These are phyloP conservation scores for Pichia inconspicua DNA, from an alignment of 1,139 yeast species.

Conservation along the genomic window DNA sequence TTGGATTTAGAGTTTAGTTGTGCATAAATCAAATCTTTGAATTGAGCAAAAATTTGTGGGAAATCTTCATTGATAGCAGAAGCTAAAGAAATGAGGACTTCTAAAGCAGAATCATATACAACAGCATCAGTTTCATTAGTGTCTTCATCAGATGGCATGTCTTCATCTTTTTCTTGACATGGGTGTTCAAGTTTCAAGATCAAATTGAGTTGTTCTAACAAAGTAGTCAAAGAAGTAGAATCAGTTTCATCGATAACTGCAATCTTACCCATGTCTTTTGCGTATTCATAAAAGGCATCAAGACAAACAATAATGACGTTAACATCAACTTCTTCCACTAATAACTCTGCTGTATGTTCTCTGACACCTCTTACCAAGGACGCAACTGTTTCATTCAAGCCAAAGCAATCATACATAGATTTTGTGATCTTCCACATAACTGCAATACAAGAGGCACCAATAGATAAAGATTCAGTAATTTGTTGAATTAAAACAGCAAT, in stretches of 20 bases:
- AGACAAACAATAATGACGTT: conserved; percentile 74
- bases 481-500: conserved; percentile 61
- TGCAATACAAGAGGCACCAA: conserved; percentile 79
- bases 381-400: conserved; percentile 45
- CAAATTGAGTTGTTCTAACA: conserved; percentile 63
- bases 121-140: conserved; percentile 84
- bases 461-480: conserved; percentile 80
- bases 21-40: conserved; percentile 58
- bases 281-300: conserved; percentile 65
- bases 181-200: conserved; percentile 75
- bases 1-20: conserved; percentile 60
- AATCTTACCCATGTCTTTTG: conserved; percentile 67
- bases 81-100: conserved; percentile 73
- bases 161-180: conserved; percentile 55
- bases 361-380: conserved; percentile 61
- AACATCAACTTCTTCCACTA: conserved; percentile 75
- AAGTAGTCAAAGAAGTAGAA: conserved; percentile 52
- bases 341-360: conserved; percentile 50
- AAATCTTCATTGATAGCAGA: conserved; percentile 71
- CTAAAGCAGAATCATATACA: conserved; percentile 77
- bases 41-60: conserved; percentile 56
- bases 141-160: conserved; percentile 32
- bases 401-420: conserved; percentile 56
- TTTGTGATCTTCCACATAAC: conserved; percentile 77
- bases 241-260: conserved; percentile 54